phyloP scores from a whole-genome alignment of 345 rosid genomes.

The Psidium friedrichsthalianum region DNA sequence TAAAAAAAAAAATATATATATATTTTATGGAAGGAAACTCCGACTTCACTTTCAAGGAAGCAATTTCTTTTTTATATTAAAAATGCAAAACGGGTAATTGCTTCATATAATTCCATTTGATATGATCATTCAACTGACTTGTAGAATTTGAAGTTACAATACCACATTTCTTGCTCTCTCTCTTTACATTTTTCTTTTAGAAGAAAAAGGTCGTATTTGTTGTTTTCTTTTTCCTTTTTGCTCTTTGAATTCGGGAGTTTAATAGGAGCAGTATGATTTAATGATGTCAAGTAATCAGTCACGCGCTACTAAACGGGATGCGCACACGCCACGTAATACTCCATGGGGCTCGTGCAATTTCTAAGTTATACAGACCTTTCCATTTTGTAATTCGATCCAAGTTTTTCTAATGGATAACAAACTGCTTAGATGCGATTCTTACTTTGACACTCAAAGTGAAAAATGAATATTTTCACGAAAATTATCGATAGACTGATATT shows the following conservation, averaged over 20 bases:
- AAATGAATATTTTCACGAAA: too few species aligned
- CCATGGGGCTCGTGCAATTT: neutral
- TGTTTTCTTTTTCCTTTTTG: neutral
- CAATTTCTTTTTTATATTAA: neutral
- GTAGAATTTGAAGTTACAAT: neutral
- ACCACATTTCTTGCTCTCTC: neutral
- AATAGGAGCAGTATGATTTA: neutral
- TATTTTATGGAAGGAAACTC: neutral
- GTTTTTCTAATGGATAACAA: too few species aligned
- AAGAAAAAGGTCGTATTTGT: neutral
- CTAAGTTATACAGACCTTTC: too few species aligned
- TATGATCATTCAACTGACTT: neutral
- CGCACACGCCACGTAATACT: neutral
- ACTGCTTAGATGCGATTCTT: too few species aligned
- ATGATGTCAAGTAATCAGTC: neutral
- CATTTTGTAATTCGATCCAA: too few species aligned
- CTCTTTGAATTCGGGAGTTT: neutral
- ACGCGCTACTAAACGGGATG: neutral
- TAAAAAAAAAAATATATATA: too few species aligned
- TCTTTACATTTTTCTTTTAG: neutral
- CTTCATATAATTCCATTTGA: neutral
- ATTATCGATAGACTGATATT: too few species aligned
- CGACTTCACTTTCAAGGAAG: neutral
- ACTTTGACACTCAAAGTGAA: too few species aligned
- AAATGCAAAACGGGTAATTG: neutral